A percentile compares a stretch with the other conserved stretches of the same genome.
Evolutionary conservation across 1,284 basidiomycete species (phyloP).

Genomic region (Polyporus tsugae): DNA sequence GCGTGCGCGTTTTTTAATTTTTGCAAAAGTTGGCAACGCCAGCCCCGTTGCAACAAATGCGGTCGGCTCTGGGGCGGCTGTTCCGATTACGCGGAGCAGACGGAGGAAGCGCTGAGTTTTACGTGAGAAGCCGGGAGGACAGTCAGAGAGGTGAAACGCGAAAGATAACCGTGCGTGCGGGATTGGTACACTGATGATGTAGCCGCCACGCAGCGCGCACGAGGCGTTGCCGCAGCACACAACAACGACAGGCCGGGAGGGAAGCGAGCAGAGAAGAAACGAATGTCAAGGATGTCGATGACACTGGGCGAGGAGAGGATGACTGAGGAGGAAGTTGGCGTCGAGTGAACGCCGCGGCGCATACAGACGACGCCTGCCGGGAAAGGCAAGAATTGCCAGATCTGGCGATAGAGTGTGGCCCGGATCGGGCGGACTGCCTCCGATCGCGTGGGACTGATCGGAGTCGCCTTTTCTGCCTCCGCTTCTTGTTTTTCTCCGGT

Average conservation of each 20-base stretch:
- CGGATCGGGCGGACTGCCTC: constrained; percentile 21
- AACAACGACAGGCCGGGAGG: not conserved
- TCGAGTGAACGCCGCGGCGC: not conserved
- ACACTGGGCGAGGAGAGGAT: not conserved
- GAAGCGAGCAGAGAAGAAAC: not conserved
- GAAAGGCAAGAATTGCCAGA: constrained; percentile 28
- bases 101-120: not conserved
- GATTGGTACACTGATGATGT: not conserved
- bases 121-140: not conserved
- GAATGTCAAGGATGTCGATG: not conserved
- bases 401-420: constrained; percentile 32
- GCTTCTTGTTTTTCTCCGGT: not conserved
- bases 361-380: constrained; percentile 14
- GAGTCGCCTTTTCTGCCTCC: not conserved
- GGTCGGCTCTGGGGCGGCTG: not conserved
- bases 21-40: not conserved
- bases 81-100: not conserved
- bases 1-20: constrained; percentile 2
- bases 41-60: constrained; percentile 6
- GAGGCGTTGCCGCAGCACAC: not conserved
- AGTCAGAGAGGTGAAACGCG: constrained; percentile 5
- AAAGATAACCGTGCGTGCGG: constrained; percentile 9
- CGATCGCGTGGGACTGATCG: constrained; percentile 24
- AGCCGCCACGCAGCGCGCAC: constrained; percentile 9
- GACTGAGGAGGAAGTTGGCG: not conserved